Conservation (phyloP, 352 stramenopile genomes). For the Saprolegnia diclina region DNA sequence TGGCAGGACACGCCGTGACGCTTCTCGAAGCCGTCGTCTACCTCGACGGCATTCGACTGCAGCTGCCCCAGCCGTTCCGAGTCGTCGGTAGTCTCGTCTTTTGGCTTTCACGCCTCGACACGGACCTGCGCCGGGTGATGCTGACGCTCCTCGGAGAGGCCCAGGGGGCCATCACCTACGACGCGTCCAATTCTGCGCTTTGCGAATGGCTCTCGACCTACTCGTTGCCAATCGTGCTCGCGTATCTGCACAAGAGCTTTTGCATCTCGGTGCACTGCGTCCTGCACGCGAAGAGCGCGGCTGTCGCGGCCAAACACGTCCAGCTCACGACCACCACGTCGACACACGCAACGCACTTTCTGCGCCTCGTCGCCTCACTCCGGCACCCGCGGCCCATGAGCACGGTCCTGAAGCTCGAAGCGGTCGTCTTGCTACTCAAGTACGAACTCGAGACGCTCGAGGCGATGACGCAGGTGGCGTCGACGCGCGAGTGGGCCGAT, state of each 20-base stretch:
- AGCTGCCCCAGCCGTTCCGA: background rate
- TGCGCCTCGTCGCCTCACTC: background rate
- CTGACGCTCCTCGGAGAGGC: background rate
- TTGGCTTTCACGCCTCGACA: constrained; percentile 16
- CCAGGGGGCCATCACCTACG: background rate
- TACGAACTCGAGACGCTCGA: background rate
- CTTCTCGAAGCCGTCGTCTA: background rate
- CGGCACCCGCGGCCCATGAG: background rate
- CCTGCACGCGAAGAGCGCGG: background rate
- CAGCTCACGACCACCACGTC: background rate
- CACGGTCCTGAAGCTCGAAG: background rate
- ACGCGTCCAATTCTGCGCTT: background rate
- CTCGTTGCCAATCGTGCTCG: background rate
- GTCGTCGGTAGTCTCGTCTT: constrained; percentile 11
- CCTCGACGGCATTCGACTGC: background rate
- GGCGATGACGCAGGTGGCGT: background rate
- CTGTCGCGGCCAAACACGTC: background rate
- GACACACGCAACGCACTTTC: background rate
- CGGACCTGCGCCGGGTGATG: background rate
- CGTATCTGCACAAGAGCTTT: constrained; percentile 2
- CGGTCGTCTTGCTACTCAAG: background rate
- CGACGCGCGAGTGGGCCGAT: constrained; percentile 2
- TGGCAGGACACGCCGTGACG: constrained; percentile 3
- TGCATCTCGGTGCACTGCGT: background rate
- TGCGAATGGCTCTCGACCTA: background rate